Evolutionary conservation across 345 rosid species (phyloP).

Genomic region (Pistacia integerrima): DNA sequence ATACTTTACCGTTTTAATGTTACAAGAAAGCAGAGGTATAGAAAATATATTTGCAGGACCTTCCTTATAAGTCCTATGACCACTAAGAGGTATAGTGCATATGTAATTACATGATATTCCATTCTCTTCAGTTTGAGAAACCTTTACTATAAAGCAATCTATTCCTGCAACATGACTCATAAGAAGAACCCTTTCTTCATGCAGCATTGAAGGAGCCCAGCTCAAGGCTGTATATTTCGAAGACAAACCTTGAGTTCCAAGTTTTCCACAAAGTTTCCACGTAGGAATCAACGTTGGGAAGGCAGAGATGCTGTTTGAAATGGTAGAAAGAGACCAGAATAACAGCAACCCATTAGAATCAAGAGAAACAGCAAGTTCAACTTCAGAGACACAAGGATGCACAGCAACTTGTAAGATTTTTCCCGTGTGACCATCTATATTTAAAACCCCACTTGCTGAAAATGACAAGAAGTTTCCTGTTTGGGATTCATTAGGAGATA

Average conservation of each 20-base stretch:
- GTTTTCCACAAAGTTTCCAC: constrained; percentile 66
- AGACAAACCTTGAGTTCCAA: constrained; percentile 38
- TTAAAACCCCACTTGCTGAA: constrained; percentile 40
- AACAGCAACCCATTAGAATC: constrained; percentile 77
- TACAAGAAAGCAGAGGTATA: constrained; percentile 51
- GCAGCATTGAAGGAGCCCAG: constrained; percentile 74
- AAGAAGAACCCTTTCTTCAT: constrained; percentile 62
- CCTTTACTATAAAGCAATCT: constrained; percentile 76
- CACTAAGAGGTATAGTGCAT: constrained; percentile 69
- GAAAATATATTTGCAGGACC: constrained; percentile 69
- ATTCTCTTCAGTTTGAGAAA: constrained; percentile 36
- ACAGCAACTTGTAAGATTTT: constrained; percentile 66
- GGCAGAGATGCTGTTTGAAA: constrained; percentile 39
- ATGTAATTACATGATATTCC: constrained; percentile 47
- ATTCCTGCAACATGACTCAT: constrained; percentile 75
- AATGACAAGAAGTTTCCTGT: constrained; percentile 30
- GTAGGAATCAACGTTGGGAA: constrained; percentile 51
- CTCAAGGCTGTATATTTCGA: constrained; percentile 67
- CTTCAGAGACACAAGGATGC: constrained; percentile 54
- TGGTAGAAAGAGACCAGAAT: constrained; percentile 61
- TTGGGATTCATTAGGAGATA: constrained; percentile 36
- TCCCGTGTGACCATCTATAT: constrained; percentile 66
- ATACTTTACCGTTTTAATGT: constrained; percentile 46
- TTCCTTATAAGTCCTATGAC: constrained; percentile 40
- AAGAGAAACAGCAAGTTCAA: constrained; percentile 66